phyloP scores from a whole-genome alignment of 441 rosid genomes.

The Macaranga tanarius region DNA sequence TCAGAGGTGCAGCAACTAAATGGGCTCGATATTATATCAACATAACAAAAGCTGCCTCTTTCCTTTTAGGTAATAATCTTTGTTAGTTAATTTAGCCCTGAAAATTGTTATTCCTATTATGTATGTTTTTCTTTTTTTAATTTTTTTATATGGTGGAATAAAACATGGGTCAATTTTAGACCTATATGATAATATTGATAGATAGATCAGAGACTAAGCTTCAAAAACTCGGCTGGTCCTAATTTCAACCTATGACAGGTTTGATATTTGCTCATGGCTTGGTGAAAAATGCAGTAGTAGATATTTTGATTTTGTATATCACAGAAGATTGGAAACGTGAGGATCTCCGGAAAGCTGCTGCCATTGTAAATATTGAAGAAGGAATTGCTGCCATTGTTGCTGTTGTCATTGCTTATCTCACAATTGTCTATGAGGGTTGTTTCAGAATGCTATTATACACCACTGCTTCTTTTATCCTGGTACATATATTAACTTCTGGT shows the following conservation, averaged over 20 bases:
- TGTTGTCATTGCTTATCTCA: neutral
- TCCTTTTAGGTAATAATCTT: too few relatives aligned
- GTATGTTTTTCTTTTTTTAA: too few relatives aligned
- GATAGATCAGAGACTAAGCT: too few relatives aligned
- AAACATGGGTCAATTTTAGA: too few relatives aligned
- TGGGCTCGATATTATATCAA: too few relatives aligned
- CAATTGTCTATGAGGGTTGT: neutral
- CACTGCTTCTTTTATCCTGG: neutral
- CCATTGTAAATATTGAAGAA: slow-evolving; percentile 1
- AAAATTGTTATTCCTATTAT: too few relatives aligned
- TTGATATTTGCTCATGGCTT: slow-evolving; percentile 2
- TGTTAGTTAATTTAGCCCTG: too few relatives aligned
- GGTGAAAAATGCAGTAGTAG: slow-evolving; percentile 8
- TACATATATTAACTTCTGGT: neutral
- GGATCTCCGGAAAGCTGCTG: neutral
- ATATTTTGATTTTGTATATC: neutral
- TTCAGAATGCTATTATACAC: neutral
- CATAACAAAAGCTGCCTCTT: too few relatives aligned
- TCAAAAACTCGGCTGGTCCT: too few relatives aligned
- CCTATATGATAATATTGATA: too few relatives aligned
- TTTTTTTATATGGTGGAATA: too few relatives aligned
- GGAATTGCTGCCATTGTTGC: neutral
- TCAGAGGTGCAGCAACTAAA: too few relatives aligned
- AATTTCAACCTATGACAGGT: neutral
- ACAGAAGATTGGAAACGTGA: neutral